Percentiles rank a stretch among this genome's conserved stretches.
Evolutionary conservation across 805 yeast genomes (phyloP).

Genomic region (Ogataea sp.): DNA sequence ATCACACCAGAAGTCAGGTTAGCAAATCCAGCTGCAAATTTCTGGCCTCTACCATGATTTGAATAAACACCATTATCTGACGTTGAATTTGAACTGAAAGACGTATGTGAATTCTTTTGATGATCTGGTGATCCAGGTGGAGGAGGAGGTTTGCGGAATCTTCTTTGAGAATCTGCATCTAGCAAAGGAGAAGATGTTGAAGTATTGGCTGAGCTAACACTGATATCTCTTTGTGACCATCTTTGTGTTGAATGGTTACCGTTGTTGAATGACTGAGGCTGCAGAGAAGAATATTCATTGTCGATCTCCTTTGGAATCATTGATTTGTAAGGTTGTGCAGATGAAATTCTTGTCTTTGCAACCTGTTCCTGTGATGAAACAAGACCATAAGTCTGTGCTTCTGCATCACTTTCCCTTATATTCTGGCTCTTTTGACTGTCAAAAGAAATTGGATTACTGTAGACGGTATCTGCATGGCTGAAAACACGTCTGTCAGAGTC

Average conservation of each 20-base stretch:
- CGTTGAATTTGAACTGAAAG: neutral
- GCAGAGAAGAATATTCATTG: neutral
- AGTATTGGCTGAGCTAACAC: neutral
- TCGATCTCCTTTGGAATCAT: neutral
- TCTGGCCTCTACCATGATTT: neutral
- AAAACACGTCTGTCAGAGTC: neutral
- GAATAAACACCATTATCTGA: neutral
- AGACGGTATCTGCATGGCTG: neutral
- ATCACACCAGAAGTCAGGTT: neutral
- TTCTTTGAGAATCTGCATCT: neutral
- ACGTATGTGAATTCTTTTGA: neutral
- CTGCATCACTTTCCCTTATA: too few relatives aligned
- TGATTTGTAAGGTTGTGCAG: conserved; percentile 4
- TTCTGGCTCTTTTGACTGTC: too few relatives aligned
- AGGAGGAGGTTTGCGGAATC: conserved; percentile 1
- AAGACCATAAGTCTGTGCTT: too few relatives aligned
- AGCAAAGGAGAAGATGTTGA: neutral
- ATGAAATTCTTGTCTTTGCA: conserved; percentile 3
- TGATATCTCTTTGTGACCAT: neutral
- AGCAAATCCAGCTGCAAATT: neutral
- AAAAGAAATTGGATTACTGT: conserved; percentile 1
- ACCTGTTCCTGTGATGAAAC: neutral
- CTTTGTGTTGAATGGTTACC: neutral
- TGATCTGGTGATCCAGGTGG: neutral
- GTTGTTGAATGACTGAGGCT: too few relatives aligned